These are phyloP conservation scores for Scytalidium lignicola DNA, from an alignment of 2,329 filamentous ascomycete species.

Conservation along the genomic window DNA sequence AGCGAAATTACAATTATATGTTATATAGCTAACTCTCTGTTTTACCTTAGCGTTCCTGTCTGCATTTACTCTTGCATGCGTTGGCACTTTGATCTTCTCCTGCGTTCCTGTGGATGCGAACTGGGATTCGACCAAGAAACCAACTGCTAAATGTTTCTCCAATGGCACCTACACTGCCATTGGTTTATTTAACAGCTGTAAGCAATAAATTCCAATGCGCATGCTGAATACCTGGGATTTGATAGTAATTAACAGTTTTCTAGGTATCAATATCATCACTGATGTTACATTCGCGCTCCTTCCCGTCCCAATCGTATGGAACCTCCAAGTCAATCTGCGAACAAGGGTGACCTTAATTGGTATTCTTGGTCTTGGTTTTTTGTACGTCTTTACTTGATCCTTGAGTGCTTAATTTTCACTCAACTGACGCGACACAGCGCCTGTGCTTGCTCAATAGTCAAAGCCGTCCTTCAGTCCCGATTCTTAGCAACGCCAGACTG, in stretches of 20 bases:
- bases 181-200: conserved; percentile 41
- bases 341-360: conserved; percentile 32
- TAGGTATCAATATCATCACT: conserved; percentile 22
- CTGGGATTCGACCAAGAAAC: conserved; percentile 35
- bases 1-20: not conserved
- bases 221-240: not conserved
- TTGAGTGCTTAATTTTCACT: not conserved
- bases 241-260: not conserved
- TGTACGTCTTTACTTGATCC: conserved; percentile 12
- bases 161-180: conserved; percentile 35
- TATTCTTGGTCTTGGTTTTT: conserved; percentile 19
- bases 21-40: not conserved
- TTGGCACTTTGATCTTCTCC: conserved; percentile 39
- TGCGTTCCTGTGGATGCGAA: conserved; percentile 39
- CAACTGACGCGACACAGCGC: conserved; percentile 25
- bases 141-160: conserved; percentile 38
- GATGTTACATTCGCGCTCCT: conserved; percentile 31
- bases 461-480: conserved; percentile 32
- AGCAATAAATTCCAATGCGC: conserved; percentile 5
- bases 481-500: conserved; percentile 31
- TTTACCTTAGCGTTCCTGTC: conserved; percentile 33
- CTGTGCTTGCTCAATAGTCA: conserved; percentile 37
- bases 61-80: conserved; percentile 36
- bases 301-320: conserved; percentile 37
- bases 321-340: conserved; percentile 36